Conservation (phyloP, 371 early-diverging fungal species). For the Dinochytrium kinnereticum region DNA sequence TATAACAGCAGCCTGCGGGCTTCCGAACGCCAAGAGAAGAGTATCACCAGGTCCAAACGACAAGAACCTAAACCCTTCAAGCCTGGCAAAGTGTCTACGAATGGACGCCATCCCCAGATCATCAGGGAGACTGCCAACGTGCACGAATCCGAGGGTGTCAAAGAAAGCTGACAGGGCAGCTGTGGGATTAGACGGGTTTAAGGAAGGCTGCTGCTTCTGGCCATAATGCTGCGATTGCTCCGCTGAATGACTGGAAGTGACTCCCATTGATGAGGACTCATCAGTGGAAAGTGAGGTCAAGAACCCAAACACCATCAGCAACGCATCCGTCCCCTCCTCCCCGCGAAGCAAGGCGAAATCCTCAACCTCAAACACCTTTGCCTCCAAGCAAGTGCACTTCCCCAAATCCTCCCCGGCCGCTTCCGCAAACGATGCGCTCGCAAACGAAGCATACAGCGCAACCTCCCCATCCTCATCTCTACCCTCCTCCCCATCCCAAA, state of each 20-base stretch:
- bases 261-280: too few relatives aligned
- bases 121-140: neutral
- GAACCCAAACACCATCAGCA: neutral
- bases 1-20: neutral
- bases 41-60: neutral
- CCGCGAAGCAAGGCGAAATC: neutral
- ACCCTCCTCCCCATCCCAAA: too few relatives aligned
- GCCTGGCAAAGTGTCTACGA: neutral
- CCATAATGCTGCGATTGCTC: too few relatives aligned
- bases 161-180: neutral
- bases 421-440: neutral
- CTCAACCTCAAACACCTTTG: neutral
- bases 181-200: neutral
- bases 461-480: neutral
- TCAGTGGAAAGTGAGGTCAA: too few relatives aligned
- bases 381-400: neutral
- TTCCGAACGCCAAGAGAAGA: neutral
- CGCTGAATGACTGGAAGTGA: too few relatives aligned
- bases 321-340: neutral
- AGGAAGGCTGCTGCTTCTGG: too few relatives aligned
- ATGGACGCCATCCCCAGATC: neutral
- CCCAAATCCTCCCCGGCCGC: neutral
- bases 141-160: neutral
- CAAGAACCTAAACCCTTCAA: slow-evolving; percentile 2
- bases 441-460: neutral